Evolutionary conservation across 805 yeast genomes (phyloP), one percentile per base, ranked within the genome.

Genomic region (Helenozyma baotianmanensis): DNA sequence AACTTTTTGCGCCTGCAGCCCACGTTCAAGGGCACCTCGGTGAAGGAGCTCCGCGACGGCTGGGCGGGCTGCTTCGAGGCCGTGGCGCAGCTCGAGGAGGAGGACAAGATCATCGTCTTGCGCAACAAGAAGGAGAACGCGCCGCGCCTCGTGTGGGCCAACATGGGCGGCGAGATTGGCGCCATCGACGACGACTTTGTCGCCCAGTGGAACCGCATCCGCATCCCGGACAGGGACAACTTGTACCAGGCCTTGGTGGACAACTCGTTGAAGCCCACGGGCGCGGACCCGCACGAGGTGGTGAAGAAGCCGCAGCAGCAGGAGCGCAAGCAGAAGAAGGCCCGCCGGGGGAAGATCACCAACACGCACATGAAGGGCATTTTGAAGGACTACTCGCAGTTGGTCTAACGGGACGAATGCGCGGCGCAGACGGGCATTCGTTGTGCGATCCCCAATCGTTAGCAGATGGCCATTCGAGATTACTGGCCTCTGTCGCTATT

Each of bases 331-430:
- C 88, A 82, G 56, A 87, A 87, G 74, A 89, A 85, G 60, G 85
- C 94, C 31, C 78, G 97, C 61, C 76, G 88, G 53, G 94, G 96
- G 28, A 92, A 88, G 68, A 77, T 92, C 51, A 92, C 99, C 9
- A 92, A 92, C 58, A 82, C 95, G 2, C 99, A 92, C 60, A 83
- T 92, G 94, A 82, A 88, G 57, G 97, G 97, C 36, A 82, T 92
- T 15, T 76, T 92, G 54, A 87, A 84, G 60, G 98, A 92, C 53
- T 92, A 88, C 39, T 60, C 70, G 9, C 69, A 62, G 36, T 38
- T 63, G 27, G 67, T 59, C 5, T 60, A n/a, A n/a, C n/a, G n/a
- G n/a, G 25, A 23, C 6, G 12, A 14, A 23, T 7, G 12, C 12
- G 11, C 25, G n/a, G n/a, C n/a, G n/a, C n/a, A n/a, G n/a, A n/a